Percentiles rank a stretch among this genome's conserved stretches.
These are phyloP conservation scores for Naganishia liquefaciens DNA, from an alignment of 1,284 basidiomycete genomes.

Conservation along the genomic window DNA sequence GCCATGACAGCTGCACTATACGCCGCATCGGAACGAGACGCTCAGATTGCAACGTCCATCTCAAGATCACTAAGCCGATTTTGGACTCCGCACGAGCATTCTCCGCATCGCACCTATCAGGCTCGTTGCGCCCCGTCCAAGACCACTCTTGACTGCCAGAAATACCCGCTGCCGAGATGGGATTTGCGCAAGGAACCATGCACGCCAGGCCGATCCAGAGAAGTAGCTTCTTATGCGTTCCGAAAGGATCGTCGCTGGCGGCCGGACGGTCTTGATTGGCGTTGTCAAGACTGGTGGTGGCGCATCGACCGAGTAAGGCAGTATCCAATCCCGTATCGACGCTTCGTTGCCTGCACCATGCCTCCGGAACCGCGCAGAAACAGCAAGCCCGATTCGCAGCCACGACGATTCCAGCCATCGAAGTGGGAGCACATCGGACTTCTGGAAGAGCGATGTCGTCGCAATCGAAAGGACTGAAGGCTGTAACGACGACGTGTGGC, in stretches of 20 bases:
- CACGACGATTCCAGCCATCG: constrained; percentile 53
- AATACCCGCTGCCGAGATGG: constrained; percentile 1
- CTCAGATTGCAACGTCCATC: too few relatives aligned
- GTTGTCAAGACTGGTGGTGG: neutral
- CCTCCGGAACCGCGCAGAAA: neutral
- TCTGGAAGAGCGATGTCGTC: constrained; percentile 47
- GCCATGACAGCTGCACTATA: too few relatives aligned
- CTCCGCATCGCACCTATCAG: neutral
- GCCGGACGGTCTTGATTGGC: neutral
- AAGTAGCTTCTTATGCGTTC: neutral
- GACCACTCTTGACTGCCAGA: neutral
- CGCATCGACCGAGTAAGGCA: constrained; percentile 2
- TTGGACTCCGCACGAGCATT: neutral
- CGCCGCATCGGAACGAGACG: too few relatives aligned
- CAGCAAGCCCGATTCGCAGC: constrained; percentile 19
- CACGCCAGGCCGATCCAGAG: constrained; percentile 2
- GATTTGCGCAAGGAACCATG: neutral
- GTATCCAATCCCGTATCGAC: neutral
- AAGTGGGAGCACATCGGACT: constrained; percentile 46
- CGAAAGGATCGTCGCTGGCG: neutral
- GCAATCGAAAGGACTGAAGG: constrained; percentile 44
- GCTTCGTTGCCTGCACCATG: neutral
- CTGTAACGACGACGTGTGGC: constrained; percentile 24
- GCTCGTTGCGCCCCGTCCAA: neutral
- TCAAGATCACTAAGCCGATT: too few relatives aligned